These are phyloP conservation scores for Arthrocladium fulminans DNA, from an alignment of 2,329 filamentous ascomycete species.

Conservation along the genomic window DNA sequence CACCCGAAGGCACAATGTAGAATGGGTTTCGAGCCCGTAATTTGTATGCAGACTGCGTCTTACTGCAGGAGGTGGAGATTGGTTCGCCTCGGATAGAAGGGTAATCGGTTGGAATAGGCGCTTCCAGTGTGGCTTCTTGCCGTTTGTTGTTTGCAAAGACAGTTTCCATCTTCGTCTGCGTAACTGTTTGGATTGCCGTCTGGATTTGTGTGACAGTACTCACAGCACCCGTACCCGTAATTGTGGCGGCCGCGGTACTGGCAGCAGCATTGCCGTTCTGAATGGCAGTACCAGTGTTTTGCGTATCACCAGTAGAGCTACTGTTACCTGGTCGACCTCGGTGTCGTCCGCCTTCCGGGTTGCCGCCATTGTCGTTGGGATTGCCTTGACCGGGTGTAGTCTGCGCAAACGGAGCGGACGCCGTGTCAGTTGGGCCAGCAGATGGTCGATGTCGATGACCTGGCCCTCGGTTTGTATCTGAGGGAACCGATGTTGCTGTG, in stretches of 20 bases:
- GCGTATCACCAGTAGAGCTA: not conserved
- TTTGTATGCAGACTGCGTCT: conserved; percentile 1
- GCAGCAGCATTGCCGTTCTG: not conserved
- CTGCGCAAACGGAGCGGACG: not conserved
- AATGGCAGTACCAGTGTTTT: not conserved
- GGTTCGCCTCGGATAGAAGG: not conserved
- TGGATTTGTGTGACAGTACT: conserved; percentile 5
- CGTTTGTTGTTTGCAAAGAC: not conserved
- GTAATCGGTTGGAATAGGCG: not conserved
- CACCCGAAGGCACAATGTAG: not conserved
- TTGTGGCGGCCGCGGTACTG: not conserved
- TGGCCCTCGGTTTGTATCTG: not conserved
- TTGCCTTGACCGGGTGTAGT: not conserved
- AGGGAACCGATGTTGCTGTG: not conserved
- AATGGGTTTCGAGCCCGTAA: conserved; percentile 5
- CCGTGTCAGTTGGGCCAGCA: not conserved
- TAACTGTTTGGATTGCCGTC: not conserved
- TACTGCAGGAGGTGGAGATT: not conserved
- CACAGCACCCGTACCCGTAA: not conserved
- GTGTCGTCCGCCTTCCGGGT: not conserved
- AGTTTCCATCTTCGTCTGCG: conserved; percentile 3
- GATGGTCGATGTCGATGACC: not conserved
- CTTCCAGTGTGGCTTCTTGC: not conserved
- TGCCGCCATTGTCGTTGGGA: not conserved
- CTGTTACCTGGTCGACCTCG: not conserved